phyloP scores from a whole-genome alignment of 179 eudicot genomes.

The Beta macrorhiza region DNA sequence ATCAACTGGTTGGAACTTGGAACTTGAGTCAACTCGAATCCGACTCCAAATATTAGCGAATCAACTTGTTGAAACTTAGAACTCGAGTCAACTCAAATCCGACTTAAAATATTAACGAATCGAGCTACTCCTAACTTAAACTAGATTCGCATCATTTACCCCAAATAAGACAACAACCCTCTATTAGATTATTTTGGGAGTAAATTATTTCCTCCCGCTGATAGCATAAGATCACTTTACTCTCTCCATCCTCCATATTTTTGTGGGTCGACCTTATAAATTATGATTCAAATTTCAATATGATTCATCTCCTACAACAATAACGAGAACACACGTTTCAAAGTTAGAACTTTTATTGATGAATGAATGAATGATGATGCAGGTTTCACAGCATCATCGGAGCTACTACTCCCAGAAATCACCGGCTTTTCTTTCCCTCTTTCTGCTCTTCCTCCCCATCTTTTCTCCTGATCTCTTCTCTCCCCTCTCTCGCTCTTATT shows the following conservation, averaged over 20 bases:
- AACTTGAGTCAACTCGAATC: too few relatives aligned
- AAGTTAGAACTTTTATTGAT: neutral
- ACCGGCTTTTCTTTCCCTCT: slow-evolving; percentile 31
- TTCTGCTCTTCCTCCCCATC: slow-evolving; percentile 41
- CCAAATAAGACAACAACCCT: too few relatives aligned
- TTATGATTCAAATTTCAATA: neutral
- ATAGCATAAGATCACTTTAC: too few relatives aligned
- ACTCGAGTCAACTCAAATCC: too few relatives aligned
- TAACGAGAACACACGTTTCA: neutral
- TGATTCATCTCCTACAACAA: neutral
- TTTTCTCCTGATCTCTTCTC: slow-evolving; percentile 45
- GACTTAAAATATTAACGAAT: too few relatives aligned
- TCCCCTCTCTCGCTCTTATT: slow-evolving; percentile 49
- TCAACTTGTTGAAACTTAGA: too few relatives aligned
- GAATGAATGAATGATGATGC: slow-evolving; percentile 17
- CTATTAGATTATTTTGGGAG: too few relatives aligned
- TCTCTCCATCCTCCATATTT: neutral
- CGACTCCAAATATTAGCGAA: too few relatives aligned
- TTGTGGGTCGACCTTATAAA: neutral
- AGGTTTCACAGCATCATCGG: slow-evolving; percentile 19
- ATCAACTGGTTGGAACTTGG: too few relatives aligned
- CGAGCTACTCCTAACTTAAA: too few relatives aligned
- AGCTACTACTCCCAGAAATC: slow-evolving; percentile 34
- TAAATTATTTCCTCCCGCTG: too few relatives aligned
- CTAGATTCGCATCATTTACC: too few relatives aligned